Evolutionary conservation across 2,329 filamentous ascomycete species (phyloP).

Genomic region (Nannizziopsis barbatae): DNA sequence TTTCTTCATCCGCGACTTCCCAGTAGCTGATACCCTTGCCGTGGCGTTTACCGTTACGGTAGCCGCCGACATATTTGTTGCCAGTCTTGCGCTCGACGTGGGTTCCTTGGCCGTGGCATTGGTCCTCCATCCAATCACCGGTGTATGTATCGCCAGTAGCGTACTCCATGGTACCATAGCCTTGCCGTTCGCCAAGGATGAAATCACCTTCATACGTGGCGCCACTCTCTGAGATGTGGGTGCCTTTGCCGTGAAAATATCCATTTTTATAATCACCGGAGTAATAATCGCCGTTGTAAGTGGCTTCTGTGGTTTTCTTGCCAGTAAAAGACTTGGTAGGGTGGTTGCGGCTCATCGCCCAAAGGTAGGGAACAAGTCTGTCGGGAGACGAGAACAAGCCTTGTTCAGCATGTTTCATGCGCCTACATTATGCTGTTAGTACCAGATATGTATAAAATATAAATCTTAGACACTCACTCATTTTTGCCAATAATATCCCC

Average conservation of each 20-base stretch:
- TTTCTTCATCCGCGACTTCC: constrained; percentile 51
- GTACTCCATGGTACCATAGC: constrained; percentile 48
- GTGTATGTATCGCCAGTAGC: constrained; percentile 42
- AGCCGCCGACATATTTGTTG: constrained; percentile 52
- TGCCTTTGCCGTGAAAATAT: constrained; percentile 45
- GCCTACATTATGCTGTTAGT: constrained; percentile 20
- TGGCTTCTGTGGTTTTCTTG: constrained; percentile 40
- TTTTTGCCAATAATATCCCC: constrained; percentile 32
- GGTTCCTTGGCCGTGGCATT: constrained; percentile 46
- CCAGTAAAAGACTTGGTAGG: constrained; percentile 37
- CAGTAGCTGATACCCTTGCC: constrained; percentile 53
- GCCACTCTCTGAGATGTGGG: constrained; percentile 43
- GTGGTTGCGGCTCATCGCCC: constrained; percentile 36
- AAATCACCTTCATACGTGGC: constrained; percentile 48
- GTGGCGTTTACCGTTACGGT: constrained; percentile 49
- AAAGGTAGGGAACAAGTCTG: constrained; percentile 35
- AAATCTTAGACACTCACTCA: constrained; percentile 22
- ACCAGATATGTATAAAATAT: neutral
- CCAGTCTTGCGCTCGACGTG: constrained; percentile 46
- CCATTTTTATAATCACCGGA: constrained; percentile 42
- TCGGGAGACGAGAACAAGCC: constrained; percentile 31
- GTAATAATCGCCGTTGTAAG: constrained; percentile 47
- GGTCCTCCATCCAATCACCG: constrained; percentile 37
- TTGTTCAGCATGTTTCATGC: constrained; percentile 24
- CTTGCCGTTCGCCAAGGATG: constrained; percentile 42